These are phyloP conservation scores for Ochromonas danica DNA, from an alignment of 108 stramenopile species.

Conservation along the genomic window DNA sequence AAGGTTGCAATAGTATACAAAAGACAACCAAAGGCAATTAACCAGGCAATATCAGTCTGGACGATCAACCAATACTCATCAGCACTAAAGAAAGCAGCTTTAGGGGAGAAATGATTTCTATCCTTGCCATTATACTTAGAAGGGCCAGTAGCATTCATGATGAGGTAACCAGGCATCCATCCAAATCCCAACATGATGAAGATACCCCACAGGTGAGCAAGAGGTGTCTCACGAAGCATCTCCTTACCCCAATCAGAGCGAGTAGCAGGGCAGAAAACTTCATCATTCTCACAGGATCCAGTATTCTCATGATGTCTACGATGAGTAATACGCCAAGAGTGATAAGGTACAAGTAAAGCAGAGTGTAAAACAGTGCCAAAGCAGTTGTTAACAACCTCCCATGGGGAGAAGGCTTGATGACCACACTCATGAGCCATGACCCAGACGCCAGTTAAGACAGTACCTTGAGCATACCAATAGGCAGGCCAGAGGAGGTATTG, in stretches of 20 bases:
- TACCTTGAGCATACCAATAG: conserved; percentile 95
- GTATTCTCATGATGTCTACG: conserved; percentile 97
- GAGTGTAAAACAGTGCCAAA: conserved; percentile 93
- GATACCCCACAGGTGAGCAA: conserved; percentile 77
- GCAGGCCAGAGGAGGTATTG: conserved; percentile 79
- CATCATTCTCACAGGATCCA: conserved; percentile 91
- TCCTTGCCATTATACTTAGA: conserved; percentile 55
- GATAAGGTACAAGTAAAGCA: conserved; percentile 95
- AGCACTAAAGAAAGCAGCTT: conserved; percentile 46
- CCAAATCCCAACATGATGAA: conserved; percentile 64
- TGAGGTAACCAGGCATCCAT: conserved; percentile 64
- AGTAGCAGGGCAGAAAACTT: conserved; percentile 71
- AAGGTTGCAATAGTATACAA: conserved; percentile 60
- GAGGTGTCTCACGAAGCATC: conserved; percentile 36
- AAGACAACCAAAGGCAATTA: conserved; percentile 61
- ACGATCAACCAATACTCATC: conserved; percentile 69
- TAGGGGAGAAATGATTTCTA: conserved; percentile 56
- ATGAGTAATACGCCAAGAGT: conserved; percentile 88
- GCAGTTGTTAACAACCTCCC: conserved; percentile 84
- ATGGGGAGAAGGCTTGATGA: conserved; percentile 90
- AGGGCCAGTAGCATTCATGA: conserved; percentile 57
- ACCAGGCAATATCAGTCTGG: conserved; percentile 68
- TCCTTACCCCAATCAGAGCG: conserved; percentile 71
- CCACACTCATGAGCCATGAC: conserved; percentile 98
- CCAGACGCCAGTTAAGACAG: conserved; percentile 96